Evolutionary conservation across 2,329 filamentous ascomycete species (phyloP), one percentile per base, ranked within the genome.

Genomic region (Clathrospora elynae): DNA sequence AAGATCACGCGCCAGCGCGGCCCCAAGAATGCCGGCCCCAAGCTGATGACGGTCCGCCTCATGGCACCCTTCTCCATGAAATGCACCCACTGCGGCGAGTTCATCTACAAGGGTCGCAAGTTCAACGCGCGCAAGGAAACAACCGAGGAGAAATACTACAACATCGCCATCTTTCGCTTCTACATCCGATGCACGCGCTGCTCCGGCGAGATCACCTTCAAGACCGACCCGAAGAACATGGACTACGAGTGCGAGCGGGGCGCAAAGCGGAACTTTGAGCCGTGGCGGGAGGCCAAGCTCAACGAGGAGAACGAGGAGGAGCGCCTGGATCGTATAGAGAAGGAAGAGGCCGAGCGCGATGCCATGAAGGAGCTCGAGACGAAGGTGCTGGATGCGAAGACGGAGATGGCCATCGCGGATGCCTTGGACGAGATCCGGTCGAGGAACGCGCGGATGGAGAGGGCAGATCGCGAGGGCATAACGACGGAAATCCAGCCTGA

Each of bases 51-150:
- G 0, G 90, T 97, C 38, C 86, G 91, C 30, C 78, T 97, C 22
- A 96, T 96, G 90, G 86, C 88, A 1, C 89, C 90, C 3, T 93
- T 91, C 72, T 83, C 80, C 36, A 89, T 91, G 84, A 85, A 85
- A 64, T 91, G 88, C 68, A 83, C 71, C 9, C 72, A 74, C 19
- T 84, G 81, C 61, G 82, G 83, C 62, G 88, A 95, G 72, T 96
- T 86, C 75, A 93, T 95, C 64, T 92, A 95, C 78, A 89, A 90
- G 59, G 91, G 91, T 0, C 83, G 91, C 48, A 97, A 96, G 64
- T 97, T 97, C 79, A 97, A 97, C 73, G 87, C 90, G 2, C 81
- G 89, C 23, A 99, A 99, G 66, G 90, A 96, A 66, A 96, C 88
- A 0, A 90, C 89, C 0, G 87, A 93, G 13, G 88, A 96, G 61